Base-by-base conservation (phyloP, 306 rosid genomes). In the Dalbergia cochinchinensis region DNA sequence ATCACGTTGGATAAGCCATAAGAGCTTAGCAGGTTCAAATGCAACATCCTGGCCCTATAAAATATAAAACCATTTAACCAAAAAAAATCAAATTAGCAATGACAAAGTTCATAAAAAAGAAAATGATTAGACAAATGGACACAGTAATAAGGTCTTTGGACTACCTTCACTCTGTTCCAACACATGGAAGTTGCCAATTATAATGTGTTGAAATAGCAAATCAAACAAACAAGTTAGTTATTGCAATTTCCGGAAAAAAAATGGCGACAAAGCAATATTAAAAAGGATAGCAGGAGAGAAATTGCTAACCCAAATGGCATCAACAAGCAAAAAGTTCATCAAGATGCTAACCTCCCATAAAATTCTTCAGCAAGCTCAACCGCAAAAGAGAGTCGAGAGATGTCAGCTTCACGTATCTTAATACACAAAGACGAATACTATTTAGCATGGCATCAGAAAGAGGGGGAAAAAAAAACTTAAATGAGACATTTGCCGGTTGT, bases 1-100 rank as follows among this genome's bases (percentile, higher is more conserved):
- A 87, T 95, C 99, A 80, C 99, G 99, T 81, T 95, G 99, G 82
- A 95, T 95, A 71, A 95, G 99, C 99, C 99, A 95, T 87, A 95
- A 83, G 70, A 95, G 97, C 88, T 90, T 95, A 76, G 99, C 91
- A 83, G 99, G 99, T 90, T 95, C 98, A 89, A 95, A 95, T 79
- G 99, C 99, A 82, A 92, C 81, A 84, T 92, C 99, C 80, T 93
- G 91, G 20, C 99, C 99, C 99, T 95, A 83, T 51, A 83, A 85
- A 83, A 80, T 64, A 77, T 62, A 44, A 78, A 20, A 58, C 9
- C 18, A 88, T 64, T 69, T 50, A 0, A 6, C 9, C 2, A 8
- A 3, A 34, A 41, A 44, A 73, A 50, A 55, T 20, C 22, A 47
- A 76, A 75, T 67, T 54, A 64, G 63, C 63, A 75, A 54, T 4